Base-by-base conservation (phyloP, 768 basidiomycete genomes). In the Mycena latifolia region DNA sequence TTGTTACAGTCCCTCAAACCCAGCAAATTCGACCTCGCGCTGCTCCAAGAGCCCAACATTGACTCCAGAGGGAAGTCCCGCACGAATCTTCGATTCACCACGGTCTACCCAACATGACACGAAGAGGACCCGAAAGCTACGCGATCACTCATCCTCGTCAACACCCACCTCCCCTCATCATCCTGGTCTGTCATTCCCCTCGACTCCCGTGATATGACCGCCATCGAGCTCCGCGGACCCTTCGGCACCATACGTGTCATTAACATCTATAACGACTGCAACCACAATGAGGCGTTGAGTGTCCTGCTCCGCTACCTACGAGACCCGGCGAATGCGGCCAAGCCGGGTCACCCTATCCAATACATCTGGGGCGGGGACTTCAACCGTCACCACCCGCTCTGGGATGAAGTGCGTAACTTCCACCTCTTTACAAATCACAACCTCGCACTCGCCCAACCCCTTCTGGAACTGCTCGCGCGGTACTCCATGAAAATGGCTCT, bases 401-500 rank as follows among this genome's bases (percentile, higher is more conserved):
- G 57, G 57, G 57, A 58, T 6, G 57, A 58, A 9, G 5, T 71
- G 0, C 75, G 78, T 46, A 52, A 52, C 14, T 76, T 77, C 46
- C 62, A 63, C 25, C 78, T 86, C 0, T 80, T 85, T 69, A 82
- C 78, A 0, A 35, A 37, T 0, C 11, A 47, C 10, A 73, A 74
- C 11, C 55, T 79, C 0, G 53, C 71, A 0, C 62, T 46, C 0
- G 75, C 78, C 0, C 65, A 78, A 8, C 51, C 39, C 0, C 70
- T 85, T 0, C 68, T 84, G 0, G 55, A 76, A 4, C 20, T 78
- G 4, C 17, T 80, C 0, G 64, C 55, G 0, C 71, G 68, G 0
- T 54, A 77, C 50, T 64, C 69, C 0, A 74, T 87, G 71, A 17
- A 62, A 0, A 80, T 82, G 80, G 59, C 73, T 0, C 77, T 87